A percentile compares a stretch with the other conserved stretches of the same genome.
Conservation (phyloP, 257 asterid genomes). For the Anisodus acutangulus region DNA sequence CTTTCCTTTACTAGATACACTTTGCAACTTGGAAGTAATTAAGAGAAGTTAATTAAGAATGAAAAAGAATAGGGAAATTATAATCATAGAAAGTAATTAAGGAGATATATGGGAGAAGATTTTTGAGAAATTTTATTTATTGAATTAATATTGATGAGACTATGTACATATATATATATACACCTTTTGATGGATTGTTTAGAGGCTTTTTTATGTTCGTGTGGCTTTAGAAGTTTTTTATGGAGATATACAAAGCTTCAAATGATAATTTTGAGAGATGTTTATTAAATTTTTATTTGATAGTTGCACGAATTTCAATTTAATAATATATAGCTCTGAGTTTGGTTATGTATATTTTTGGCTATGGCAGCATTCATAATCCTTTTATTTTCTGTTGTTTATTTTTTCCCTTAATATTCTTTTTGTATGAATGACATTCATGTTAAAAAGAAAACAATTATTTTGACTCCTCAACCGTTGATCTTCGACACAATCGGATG, state of each 20-base stretch:
- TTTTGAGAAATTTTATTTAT: background rate
- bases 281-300: background rate
- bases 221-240: background rate
- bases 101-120: background rate
- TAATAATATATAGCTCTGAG: background rate
- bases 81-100: background rate
- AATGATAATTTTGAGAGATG: background rate
- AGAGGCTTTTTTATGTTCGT: too few species aligned
- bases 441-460: too few species aligned
- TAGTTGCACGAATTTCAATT: background rate
- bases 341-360: background rate
- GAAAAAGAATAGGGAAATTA: background rate
- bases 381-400: background rate
- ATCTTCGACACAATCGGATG: too few species aligned
- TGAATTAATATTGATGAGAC: background rate
- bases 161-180: background rate
- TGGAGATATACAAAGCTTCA: background rate
- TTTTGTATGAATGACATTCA: too few species aligned
- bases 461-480: too few species aligned
- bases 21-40: background rate
- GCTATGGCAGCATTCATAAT: background rate
- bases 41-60: background rate
- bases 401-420: too few species aligned
- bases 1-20: background rate
- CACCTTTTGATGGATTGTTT: background rate